These are phyloP conservation scores for Phytopythium sindhum DNA, from an alignment of 352 stramenopile species.

Conservation along the genomic window DNA sequence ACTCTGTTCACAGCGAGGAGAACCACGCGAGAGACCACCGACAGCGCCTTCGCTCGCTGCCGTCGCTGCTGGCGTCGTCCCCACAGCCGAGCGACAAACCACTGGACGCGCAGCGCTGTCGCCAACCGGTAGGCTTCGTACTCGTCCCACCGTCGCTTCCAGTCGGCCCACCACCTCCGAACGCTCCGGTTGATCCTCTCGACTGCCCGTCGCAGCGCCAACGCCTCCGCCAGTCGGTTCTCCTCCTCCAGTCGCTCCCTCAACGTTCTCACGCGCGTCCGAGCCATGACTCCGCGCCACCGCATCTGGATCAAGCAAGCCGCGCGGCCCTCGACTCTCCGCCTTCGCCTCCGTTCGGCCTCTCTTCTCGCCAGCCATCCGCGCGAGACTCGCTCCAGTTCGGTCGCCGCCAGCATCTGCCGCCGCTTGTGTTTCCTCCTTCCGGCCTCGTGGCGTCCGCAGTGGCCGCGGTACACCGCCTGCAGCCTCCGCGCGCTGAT, in stretches of 20 bases:
- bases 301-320: neutral
- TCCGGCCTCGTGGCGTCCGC: neutral
- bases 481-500: neutral
- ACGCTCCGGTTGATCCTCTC: slow-evolving; percentile 31
- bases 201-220: neutral
- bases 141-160: neutral
- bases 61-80: neutral
- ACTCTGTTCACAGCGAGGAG: neutral
- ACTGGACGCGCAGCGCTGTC: slow-evolving; percentile 34
- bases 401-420: neutral
- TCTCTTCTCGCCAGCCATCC: neutral
- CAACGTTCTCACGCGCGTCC: neutral
- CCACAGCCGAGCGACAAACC: neutral
- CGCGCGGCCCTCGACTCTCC: neutral
- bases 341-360: neutral
- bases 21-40: neutral
- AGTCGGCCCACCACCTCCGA: slow-evolving; percentile 19
- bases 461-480: neutral
- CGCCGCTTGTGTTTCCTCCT: neutral
- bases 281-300: neutral
- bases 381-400: neutral
- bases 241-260: neutral
- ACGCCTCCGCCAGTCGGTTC: neutral
- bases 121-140: neutral
- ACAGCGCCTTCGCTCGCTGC: neutral